These are phyloP conservation scores for Chrysanthemum makinoi DNA, from an alignment of 129 eudicot species.

Conservation along the genomic window DNA sequence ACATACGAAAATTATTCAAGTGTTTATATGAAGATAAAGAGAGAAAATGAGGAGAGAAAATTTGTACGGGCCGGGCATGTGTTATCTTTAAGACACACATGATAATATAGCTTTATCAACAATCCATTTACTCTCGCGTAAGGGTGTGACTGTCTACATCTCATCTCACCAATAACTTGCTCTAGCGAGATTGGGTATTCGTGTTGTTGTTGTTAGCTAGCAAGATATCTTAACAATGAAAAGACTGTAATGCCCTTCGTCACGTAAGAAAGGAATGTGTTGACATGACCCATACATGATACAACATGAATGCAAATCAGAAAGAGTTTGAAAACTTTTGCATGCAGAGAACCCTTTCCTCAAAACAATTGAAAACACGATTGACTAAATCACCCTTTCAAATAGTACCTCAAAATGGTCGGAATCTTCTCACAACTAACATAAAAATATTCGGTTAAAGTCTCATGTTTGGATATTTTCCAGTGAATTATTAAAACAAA, in stretches of 20 bases:
- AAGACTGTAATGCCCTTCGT: constrained; percentile 11
- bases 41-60: too few species aligned
- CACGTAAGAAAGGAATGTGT: constrained; percentile 16
- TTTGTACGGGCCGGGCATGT: too few species aligned
- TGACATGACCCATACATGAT: constrained; percentile 23
- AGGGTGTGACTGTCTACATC: too few species aligned
- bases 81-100: too few species aligned
- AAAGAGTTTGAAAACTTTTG: constrained; percentile 40
- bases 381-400: constrained; percentile 34
- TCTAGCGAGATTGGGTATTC: too few species aligned
- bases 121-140: too few species aligned
- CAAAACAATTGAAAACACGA: constrained; percentile 32
- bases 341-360: constrained; percentile 20
- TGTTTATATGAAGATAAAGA: too few species aligned
- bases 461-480: background rate
- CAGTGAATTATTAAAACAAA: background rate
- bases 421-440: constrained; percentile 11
- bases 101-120: too few species aligned
- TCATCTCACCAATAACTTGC: too few species aligned
- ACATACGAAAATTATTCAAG: too few species aligned
- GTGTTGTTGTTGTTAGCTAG: too few species aligned
- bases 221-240: background rate
- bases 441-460: background rate
- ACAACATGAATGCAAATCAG: constrained; percentile 23
- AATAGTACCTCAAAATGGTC: constrained; percentile 1